These are phyloP conservation scores for Silene uniflora DNA, from an alignment of 148 eudicot species.

Conservation along the genomic window DNA sequence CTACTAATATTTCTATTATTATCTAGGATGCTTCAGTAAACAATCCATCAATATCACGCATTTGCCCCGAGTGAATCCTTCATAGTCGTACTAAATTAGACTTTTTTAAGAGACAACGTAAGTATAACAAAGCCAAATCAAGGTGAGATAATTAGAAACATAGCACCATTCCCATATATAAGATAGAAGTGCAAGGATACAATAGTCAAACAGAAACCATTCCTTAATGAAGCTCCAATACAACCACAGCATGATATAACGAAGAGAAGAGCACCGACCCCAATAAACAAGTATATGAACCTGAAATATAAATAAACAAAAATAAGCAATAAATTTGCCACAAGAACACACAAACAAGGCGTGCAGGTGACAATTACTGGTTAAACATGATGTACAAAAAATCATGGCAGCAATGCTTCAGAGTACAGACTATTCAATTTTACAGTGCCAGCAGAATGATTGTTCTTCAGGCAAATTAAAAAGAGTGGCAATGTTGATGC, in stretches of 20 bases:
- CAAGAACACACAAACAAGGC: neutral
- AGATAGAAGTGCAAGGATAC: constrained; percentile 59
- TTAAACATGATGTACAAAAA: neutral
- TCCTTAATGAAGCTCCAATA: constrained; percentile 70
- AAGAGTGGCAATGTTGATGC: neutral
- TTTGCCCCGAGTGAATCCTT: neutral
- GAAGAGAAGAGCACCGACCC: constrained; percentile 63
- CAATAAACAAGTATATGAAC: constrained; percentile 79
- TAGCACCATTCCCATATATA: neutral
- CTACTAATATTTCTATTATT: neutral
- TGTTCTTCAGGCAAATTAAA: neutral
- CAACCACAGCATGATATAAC: constrained; percentile 86
- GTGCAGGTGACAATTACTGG: neutral
- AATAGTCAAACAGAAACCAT: constrained; percentile 84
- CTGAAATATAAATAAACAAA: constrained; percentile 38
- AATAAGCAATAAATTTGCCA: neutral
- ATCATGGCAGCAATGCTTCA: neutral
- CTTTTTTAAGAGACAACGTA: neutral
- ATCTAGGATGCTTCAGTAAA: neutral
- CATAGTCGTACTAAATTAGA: neutral
- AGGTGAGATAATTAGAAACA: neutral
- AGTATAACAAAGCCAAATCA: neutral
- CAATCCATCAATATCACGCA: neutral
- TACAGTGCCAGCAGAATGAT: neutral
- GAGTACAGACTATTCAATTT: neutral